Evolutionary conservation across 495 filamentous ascomycete species (phyloP), one percentile per base, ranked within the genome.

Genomic region (Talaromyces ruber): DNA sequence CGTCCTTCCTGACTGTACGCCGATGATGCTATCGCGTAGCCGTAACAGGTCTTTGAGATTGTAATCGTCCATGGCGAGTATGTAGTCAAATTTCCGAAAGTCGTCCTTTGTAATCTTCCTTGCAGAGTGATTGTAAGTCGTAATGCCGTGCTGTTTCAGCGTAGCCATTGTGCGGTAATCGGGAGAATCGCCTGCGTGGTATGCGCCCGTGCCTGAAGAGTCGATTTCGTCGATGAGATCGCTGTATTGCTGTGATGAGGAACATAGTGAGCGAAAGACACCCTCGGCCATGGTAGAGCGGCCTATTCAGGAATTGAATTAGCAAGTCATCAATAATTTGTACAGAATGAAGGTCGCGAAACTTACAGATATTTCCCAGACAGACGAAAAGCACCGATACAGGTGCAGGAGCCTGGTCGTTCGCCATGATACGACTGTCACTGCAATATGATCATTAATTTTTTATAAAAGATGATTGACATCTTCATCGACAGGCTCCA

Each of bases 281-380:
- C 87, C 94, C 78, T 97, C 93, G 32, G 93, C 92, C 94, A 98
- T 98, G 3, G 94, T 89, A 2, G 92, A 97, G 28, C 84, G 82
- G 64, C 82, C 77, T 83, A 57, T 32, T 52, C n/a, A n/a, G 61
- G 29, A 54, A 62, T 56, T 25, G 29, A 4, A 16, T 37, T 26
- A 50, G 29, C 5, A 50, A 7, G 11, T 64, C 26, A 22, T 28
- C 7, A 26, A 16, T 39, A n/a, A 25, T 32, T 1, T 21, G n/a
- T 39, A 32, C 30, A 56, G 65, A 32, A 43, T 25, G 18, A 52
- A 53, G 57, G n/a, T 25, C 37, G 53, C 22, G 45, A 60, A 32
- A 68, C 74, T 80, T 80, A 81, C 94, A 98, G 69, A 97, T 97
- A 74, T 98, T 98, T 66, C 94, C 94, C 14, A 98, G 81, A 72